Percentiles rank a stretch among this genome's conserved stretches.
Conservation (phyloP, 169 alveolate species). For the Plasmodium gallinaceum region DNA sequence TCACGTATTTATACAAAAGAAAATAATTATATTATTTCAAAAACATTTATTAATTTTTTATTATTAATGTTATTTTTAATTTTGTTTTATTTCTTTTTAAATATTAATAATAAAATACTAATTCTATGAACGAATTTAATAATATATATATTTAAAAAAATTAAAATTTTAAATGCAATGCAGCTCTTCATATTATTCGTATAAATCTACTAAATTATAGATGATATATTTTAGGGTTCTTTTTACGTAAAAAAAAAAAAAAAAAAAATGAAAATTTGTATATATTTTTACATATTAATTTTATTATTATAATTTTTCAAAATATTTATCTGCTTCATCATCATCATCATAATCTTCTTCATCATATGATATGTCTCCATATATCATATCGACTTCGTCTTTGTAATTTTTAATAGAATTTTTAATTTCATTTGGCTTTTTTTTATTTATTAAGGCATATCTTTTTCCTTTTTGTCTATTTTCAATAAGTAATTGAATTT, state of each 20-base stretch:
- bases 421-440: slow-evolving; percentile 76
- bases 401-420: slow-evolving; percentile 80
- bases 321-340: slow-evolving; percentile 38
- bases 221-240: no score
- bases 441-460: slow-evolving; percentile 53
- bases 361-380: slow-evolving; percentile 84
- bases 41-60: no score
- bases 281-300: not conserved
- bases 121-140: no score
- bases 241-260: not conserved
- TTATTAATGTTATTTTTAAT: no score
- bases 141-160: no score
- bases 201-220: no score
- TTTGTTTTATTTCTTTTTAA: no score
- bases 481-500: slow-evolving; percentile 39
- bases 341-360: slow-evolving; percentile 69
- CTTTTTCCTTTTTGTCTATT: slow-evolving; percentile 56
- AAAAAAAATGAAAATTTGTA: not conserved
- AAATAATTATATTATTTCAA: no score
- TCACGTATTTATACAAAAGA: no score
- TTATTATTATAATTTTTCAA: slow-evolving; percentile 16
- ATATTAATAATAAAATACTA: no score
- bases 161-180: no score
- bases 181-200: no score
- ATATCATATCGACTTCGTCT: slow-evolving; percentile 87